Percentiles rank a stretch among this genome's conserved stretches.
Evolutionary conservation across 768 basidiomycete species (phyloP).

Genomic region (Pulveroboletus sp.): DNA sequence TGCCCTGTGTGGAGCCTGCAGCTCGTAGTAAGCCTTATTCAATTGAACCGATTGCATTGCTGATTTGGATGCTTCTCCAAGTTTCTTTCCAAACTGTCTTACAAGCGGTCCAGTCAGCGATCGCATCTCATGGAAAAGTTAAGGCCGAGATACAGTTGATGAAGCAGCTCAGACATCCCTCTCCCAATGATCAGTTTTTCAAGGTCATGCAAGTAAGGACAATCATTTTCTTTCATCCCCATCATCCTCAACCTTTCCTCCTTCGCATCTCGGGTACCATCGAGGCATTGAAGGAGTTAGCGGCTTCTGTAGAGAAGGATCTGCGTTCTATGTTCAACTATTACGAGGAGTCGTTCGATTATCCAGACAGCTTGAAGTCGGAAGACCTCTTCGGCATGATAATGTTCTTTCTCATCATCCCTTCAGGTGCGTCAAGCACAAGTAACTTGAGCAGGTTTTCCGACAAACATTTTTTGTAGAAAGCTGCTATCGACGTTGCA

Average conservation of each 20-base stretch:
- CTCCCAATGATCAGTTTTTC: conserved; percentile 59
- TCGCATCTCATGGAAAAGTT: conserved; percentile 54
- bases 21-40: conserved; percentile 55
- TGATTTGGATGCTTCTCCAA: conserved; percentile 30
- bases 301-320: conserved; percentile 53
- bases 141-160: conserved; percentile 52
- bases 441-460: background rate
- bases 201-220: conserved; percentile 67
- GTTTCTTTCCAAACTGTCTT: conserved; percentile 71
- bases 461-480: conserved; percentile 37
- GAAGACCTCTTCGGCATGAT: conserved; percentile 83
- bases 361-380: conserved; percentile 62
- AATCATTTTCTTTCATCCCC: background rate
- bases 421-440: conserved; percentile 50
- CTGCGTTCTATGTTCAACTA: conserved; percentile 60
- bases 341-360: conserved; percentile 74
- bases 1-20: conserved; percentile 80
- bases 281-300: conserved; percentile 64
- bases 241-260: conserved; percentile 12
- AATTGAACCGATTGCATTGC: background rate
- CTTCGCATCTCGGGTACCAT: conserved; percentile 48
- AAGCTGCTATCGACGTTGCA: conserved; percentile 63
- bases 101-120: conserved; percentile 58
- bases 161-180: conserved; percentile 29
- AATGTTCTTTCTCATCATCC: conserved; percentile 68